These are phyloP conservation scores for Colletotrichum trifolii DNA, from an alignment of 2,329 filamentous ascomycete species.

Conservation along the genomic window DNA sequence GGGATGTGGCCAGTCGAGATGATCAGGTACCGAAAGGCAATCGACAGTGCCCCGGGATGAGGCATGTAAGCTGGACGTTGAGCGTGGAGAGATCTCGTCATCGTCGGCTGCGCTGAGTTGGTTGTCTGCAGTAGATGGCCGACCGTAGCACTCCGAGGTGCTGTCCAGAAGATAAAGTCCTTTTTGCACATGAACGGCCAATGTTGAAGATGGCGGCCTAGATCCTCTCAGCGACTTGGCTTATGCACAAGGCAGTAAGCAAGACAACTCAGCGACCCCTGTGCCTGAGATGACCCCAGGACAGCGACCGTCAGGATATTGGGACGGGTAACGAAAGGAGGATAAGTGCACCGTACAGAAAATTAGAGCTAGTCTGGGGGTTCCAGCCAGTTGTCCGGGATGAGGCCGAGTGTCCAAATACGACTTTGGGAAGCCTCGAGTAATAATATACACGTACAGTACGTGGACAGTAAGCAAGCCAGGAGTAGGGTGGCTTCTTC, in stretches of 20 bases:
- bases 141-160: too few relatives aligned
- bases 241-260: conserved; percentile 27
- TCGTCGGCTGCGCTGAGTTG: neutral
- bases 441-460: too few relatives aligned
- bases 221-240: conserved; percentile 8
- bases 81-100: conserved; percentile 3
- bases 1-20: conserved; percentile 13
- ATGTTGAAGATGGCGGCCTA: conserved; percentile 4
- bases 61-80: conserved; percentile 21
- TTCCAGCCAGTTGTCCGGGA: too few relatives aligned
- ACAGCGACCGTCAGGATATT: too few relatives aligned
- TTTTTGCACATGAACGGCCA: neutral
- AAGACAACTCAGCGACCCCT: conserved; percentile 1
- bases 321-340: too few relatives aligned
- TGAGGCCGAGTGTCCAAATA: too few relatives aligned
- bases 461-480: too few relatives aligned
- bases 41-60: conserved; percentile 17
- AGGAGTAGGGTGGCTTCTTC: neutral
- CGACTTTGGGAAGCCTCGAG: too few relatives aligned
- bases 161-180: too few relatives aligned
- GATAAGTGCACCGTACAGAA: too few relatives aligned
- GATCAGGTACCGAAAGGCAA: conserved; percentile 29
- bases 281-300: neutral
- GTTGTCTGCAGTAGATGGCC: too few relatives aligned
- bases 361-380: too few relatives aligned